Evolutionary conservation across 768 basidiomycete genomes (phyloP).

Genomic region (Boletus sensibilis): DNA sequence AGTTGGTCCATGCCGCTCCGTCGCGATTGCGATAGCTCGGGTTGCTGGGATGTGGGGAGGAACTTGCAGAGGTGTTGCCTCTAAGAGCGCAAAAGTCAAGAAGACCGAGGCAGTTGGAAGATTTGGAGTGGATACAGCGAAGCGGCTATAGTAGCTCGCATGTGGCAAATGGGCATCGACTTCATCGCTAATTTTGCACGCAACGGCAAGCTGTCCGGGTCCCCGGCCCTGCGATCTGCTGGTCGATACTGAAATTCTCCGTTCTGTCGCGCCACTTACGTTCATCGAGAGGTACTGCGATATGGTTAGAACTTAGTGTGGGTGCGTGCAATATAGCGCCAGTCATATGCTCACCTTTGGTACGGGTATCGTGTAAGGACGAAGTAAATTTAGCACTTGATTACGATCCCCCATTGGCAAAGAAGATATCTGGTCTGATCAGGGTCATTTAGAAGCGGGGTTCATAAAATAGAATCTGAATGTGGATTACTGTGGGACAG

Average conservation of each 20-base stretch:
- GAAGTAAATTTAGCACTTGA: conserved; percentile 42
- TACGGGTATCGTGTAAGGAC: conserved; percentile 37
- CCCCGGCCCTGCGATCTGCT: conserved; percentile 24
- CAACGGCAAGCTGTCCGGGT: conserved; percentile 7
- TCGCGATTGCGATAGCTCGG: conserved; percentile 44
- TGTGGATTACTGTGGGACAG: conserved; percentile 36
- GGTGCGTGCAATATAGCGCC: background rate
- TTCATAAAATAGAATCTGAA: conserved; percentile 26
- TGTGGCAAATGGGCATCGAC: conserved; percentile 10
- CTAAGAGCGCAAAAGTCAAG: conserved; percentile 52
- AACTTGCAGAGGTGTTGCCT: conserved; percentile 41
- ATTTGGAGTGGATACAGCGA: conserved; percentile 34
- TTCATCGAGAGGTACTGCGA: conserved; percentile 24
- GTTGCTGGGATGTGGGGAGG: conserved; percentile 53
- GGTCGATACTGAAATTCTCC: conserved; percentile 19
- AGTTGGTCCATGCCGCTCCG: conserved; percentile 50
- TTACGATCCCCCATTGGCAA: conserved; percentile 39
- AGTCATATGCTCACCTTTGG: conserved; percentile 29
- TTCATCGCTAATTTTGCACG: conserved; percentile 9
- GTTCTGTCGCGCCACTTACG: conserved; percentile 26
- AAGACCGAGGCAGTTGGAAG: conserved; percentile 48
- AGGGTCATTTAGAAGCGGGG: conserved; percentile 25
- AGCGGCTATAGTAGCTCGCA: conserved; percentile 21
- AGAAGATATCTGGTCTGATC: conserved; percentile 39
- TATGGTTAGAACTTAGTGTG: conserved; percentile 24